phyloP scores from a whole-genome alignment of 441 rosid genomes.

The Corymbia citriodora region DNA sequence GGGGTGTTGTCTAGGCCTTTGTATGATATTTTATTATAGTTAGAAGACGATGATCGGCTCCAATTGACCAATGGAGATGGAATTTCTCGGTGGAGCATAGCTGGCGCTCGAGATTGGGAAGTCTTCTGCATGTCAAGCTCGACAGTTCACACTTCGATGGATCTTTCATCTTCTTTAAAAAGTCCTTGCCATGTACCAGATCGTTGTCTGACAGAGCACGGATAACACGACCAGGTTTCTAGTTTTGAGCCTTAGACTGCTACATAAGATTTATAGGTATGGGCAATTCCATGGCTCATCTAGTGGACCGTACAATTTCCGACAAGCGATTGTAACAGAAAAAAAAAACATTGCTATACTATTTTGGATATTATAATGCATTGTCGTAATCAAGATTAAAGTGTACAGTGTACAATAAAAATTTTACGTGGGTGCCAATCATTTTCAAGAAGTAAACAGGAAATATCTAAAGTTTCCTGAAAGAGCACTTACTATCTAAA shows the following conservation, averaged over 20 bases:
- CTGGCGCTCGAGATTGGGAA: background rate
- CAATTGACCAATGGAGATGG: background rate
- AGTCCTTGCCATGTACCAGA: background rate
- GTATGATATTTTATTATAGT: background rate
- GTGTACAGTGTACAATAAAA: background rate
- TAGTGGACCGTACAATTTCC: background rate
- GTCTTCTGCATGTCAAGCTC: background rate
- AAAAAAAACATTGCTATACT: background rate
- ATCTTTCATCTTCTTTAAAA: background rate
- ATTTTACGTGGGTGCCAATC: background rate
- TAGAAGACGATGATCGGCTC: background rate
- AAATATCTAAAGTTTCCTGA: accelerated
- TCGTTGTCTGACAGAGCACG: background rate
- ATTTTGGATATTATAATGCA: background rate
- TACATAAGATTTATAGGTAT: background rate
- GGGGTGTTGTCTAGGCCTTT: background rate
- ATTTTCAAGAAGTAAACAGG: background rate
- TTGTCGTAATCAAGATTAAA: background rate
- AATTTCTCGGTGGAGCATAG: background rate
- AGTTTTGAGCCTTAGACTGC: background rate
- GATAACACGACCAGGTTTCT: background rate
- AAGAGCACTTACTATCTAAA: background rate
- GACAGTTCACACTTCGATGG: background rate
- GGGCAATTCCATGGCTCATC: background rate
- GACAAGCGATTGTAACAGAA: background rate